A percentile compares a stretch with the other conserved stretches of the same genome.
Evolutionary conservation across 768 basidiomycete genomes (phyloP).

Genomic region (Suillus occidentalis): DNA sequence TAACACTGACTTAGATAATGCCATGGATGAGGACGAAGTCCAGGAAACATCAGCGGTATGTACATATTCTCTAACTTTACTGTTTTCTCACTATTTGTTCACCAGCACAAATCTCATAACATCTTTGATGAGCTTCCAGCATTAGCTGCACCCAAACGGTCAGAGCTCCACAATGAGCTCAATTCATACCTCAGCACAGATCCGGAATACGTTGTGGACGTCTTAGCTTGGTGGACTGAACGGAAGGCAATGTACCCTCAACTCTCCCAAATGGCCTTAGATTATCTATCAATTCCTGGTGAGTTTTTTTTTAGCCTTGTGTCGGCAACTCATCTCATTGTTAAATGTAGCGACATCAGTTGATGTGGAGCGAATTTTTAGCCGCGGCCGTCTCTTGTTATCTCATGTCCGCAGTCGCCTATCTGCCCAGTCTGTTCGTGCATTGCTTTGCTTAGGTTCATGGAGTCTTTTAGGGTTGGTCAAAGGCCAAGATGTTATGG

Average conservation of each 20-base stretch:
- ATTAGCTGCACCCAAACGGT: background rate
- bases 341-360: constrained; percentile 13
- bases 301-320: constrained; percentile 15
- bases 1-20: background rate
- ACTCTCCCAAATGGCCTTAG: constrained; percentile 35
- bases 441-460: constrained; percentile 33
- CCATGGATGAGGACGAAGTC: background rate
- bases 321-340: constrained; percentile 14
- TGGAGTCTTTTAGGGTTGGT: constrained; percentile 34
- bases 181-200: constrained; percentile 27
- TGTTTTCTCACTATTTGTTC: background rate
- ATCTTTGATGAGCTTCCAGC: background rate
- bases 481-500: constrained; percentile 22
- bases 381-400: constrained; percentile 13
- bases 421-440: constrained; percentile 23
- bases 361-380: constrained; percentile 14
- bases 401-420: constrained; percentile 27
- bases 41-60: constrained; percentile 6
- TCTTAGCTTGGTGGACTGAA: constrained; percentile 35
- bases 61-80: constrained; percentile 1
- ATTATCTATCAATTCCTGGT: constrained; percentile 36
- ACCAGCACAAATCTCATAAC: background rate
- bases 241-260: constrained; percentile 23
- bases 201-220: constrained; percentile 24
- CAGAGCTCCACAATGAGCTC: constrained; percentile 28